Evolutionary conservation across 2,329 filamentous ascomycete species (phyloP).

Genomic region (Chaetomium sp.): DNA sequence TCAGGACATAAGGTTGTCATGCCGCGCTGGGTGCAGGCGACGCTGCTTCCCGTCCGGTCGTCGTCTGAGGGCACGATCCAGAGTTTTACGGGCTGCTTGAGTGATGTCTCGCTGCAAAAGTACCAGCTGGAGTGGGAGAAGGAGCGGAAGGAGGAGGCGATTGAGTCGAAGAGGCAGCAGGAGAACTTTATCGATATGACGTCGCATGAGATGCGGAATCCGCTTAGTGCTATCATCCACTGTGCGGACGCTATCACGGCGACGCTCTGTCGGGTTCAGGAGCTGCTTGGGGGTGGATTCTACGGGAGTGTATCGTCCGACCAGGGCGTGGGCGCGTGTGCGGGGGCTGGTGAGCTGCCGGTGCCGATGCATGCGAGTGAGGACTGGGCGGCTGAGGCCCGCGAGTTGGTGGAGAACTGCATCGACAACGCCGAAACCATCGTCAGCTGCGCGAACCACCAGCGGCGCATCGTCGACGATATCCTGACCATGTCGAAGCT

Average conservation of each 20-base stretch:
- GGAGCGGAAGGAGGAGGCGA: conserved; percentile 47
- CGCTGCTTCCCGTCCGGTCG: conserved; percentile 44
- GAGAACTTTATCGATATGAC: conserved; percentile 78
- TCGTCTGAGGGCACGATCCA: conserved; percentile 40
- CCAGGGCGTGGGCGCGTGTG: too few species aligned
- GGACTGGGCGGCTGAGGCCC: conserved; percentile 29
- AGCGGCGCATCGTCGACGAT: conserved; percentile 73
- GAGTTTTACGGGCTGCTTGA: conserved; percentile 44
- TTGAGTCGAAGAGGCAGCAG: conserved; percentile 60
- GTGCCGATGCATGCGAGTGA: conserved; percentile 18
- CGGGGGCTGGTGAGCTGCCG: background rate
- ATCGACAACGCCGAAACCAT: conserved; percentile 74
- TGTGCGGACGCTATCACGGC: conserved; percentile 64
- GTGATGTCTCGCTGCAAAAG: conserved; percentile 43
- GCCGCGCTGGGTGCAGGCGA: conserved; percentile 43
- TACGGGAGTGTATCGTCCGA: conserved; percentile 7
- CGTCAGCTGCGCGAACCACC: conserved; percentile 69
- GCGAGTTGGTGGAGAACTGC: conserved; percentile 49
- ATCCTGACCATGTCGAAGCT: conserved; percentile 69
- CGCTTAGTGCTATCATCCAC: conserved; percentile 65
- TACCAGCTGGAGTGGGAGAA: conserved; percentile 47
- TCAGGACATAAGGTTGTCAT: conserved; percentile 37
- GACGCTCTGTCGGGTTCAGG: conserved; percentile 39
- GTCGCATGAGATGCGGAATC: conserved; percentile 67
- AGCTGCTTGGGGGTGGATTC: conserved; percentile 29